Conservation (phyloP, 805 yeast species). For the Wickerhamomyces bovis region DNA sequence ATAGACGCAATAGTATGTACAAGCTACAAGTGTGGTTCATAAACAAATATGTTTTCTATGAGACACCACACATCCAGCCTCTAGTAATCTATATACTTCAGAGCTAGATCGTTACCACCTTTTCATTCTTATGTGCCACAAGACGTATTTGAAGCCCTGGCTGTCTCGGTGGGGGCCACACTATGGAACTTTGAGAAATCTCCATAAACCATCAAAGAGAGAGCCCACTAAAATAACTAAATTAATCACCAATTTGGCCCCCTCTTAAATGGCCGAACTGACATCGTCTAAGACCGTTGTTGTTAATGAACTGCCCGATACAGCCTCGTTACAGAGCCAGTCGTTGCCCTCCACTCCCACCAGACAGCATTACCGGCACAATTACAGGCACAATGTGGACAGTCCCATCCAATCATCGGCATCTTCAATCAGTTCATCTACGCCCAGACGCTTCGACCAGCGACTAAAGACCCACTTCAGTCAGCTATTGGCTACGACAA, state of each 20-base stretch:
- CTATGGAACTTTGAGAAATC: not conserved
- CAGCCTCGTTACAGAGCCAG: not conserved
- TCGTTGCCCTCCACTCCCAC: not conserved
- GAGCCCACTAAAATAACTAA: no score
- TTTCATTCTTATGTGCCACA: no score
- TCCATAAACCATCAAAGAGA: no score
- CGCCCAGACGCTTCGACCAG: constrained; percentile 7
- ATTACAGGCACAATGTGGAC: not conserved
- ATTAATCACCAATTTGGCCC: not conserved
- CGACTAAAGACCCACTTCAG: constrained; percentile 4
- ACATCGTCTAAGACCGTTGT: not conserved
- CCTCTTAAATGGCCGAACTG: not conserved
- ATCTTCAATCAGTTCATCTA: constrained; percentile 4
- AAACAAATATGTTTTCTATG: no score
- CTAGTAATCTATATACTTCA: no score
- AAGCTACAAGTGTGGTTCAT: no score
- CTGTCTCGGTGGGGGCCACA: not conserved
- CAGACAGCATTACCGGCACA: not conserved
- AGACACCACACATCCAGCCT: no score
- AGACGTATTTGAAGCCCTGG: no score
- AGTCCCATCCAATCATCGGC: constrained; percentile 6
- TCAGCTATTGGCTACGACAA: not conserved
- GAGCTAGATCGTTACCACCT: no score
- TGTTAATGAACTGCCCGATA: not conserved
- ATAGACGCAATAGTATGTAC: no score